A percentile compares a stretch with the other conserved stretches of the same genome.
Conservation (phyloP, 2,329 filamentous ascomycete species). For the Aureobasidium sp. region DNA sequence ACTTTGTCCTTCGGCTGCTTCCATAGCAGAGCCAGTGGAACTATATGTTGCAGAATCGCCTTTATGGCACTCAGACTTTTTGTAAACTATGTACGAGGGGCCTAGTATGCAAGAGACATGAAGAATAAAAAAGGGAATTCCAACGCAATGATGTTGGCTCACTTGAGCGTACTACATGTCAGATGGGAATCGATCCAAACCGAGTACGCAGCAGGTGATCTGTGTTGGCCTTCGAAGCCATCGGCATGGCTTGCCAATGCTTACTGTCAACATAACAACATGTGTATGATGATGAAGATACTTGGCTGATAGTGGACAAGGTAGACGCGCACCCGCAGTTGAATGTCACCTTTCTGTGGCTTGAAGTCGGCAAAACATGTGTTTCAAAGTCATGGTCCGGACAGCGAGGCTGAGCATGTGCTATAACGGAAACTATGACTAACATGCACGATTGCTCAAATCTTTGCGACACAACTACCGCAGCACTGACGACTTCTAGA, state of each 20-base stretch:
- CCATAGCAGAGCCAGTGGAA: no score
- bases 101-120: no score
- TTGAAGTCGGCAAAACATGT: neutral
- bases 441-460: neutral
- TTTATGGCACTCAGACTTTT: no score
- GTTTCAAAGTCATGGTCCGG: neutral
- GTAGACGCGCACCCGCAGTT: neutral
- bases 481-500: constrained; percentile 3
- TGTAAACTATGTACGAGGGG: no score
- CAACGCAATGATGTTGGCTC: no score
- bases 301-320: neutral
- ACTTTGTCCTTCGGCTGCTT: no score
- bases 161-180: neutral
- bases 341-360: neutral
- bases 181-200: neutral
- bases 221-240: neutral
- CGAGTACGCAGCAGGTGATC: neutral
- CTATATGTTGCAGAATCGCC: no score
- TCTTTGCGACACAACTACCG: neutral
- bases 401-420: constrained; percentile 1
- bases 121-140: no score
- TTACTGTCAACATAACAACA: neutral
- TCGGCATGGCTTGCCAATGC: neutral
- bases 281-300: neutral
- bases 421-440: constrained; percentile 8